These are phyloP conservation scores for Celoporthe dispersa DNA, from an alignment of 2,329 filamentous ascomycete species.

Conservation along the genomic window DNA sequence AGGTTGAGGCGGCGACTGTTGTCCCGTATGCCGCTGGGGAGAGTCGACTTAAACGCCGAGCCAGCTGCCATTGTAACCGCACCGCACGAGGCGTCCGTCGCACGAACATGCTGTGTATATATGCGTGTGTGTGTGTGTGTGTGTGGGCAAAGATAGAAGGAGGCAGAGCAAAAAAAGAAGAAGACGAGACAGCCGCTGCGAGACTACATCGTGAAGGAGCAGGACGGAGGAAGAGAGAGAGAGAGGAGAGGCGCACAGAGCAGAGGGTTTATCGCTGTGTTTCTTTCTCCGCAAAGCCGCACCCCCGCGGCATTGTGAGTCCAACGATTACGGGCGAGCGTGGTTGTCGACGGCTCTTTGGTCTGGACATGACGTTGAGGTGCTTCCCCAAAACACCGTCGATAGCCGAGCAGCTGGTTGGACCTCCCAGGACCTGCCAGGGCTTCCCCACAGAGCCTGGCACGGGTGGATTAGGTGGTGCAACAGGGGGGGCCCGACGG, in stretches of 20 bases:
- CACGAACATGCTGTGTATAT: slow-evolving; percentile 55
- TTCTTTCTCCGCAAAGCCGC: slow-evolving; percentile 9
- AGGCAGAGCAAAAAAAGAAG: not conserved
- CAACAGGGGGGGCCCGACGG: not conserved
- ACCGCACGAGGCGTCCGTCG: slow-evolving; percentile 55
- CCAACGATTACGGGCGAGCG: slow-evolving; percentile 1
- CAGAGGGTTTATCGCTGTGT: slow-evolving; percentile 2
- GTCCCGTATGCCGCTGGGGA: slow-evolving; percentile 25
- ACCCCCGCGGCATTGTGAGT: slow-evolving; percentile 11
- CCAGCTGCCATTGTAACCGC: slow-evolving; percentile 55
- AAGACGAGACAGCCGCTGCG: not conserved
- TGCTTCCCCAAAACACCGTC: slow-evolving; percentile 15
- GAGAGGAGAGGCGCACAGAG: not conserved
- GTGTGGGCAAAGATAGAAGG: not conserved
- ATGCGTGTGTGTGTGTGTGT: not conserved
- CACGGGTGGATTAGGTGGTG: too few species aligned
- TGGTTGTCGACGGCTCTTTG: slow-evolving; percentile 14
- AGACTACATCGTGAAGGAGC: slow-evolving; percentile 15
- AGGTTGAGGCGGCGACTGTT: not conserved
- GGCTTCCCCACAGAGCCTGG: slow-evolving; percentile 17
- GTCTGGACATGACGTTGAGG: slow-evolving; percentile 14
- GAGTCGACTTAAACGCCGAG: slow-evolving; percentile 45
- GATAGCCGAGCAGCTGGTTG: slow-evolving; percentile 30
- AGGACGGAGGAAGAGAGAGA: not conserved
- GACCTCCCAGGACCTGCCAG: not conserved